phyloP scores from a whole-genome alignment of 2,329 filamentous ascomycete species.

The Colletotrichum abscissum region DNA sequence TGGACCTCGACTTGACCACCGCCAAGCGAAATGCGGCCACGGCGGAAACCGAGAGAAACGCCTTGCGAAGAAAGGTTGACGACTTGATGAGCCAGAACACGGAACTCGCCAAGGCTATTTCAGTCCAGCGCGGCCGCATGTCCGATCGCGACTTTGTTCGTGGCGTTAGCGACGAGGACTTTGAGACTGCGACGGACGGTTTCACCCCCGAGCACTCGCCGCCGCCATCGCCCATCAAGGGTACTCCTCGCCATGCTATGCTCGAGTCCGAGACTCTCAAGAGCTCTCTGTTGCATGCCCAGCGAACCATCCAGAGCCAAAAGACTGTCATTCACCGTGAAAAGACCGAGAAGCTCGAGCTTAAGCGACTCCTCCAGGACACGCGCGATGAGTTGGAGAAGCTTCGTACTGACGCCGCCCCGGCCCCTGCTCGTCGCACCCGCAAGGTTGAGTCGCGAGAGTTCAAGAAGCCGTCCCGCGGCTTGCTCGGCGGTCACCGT shows the following conservation, averaged over 20 bases:
- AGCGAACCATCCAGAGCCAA: conserved; percentile 95
- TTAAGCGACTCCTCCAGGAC: conserved; percentile 95
- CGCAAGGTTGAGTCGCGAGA: conserved; percentile 73
- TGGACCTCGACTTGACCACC: conserved; percentile 88
- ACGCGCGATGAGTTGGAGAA: conserved; percentile 91
- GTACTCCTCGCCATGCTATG: conserved; percentile 88
- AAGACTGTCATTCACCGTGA: conserved; percentile 96
- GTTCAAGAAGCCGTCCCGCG: conserved; percentile 77
- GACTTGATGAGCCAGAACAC: conserved; percentile 91
- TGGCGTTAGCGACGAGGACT: conserved; percentile 70
- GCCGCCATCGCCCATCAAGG: conserved; percentile 89
- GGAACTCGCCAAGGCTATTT: conserved; percentile 87
- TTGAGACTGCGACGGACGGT: conserved; percentile 74
- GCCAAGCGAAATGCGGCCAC: conserved; percentile 83
- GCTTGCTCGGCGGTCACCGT: conserved; percentile 81
- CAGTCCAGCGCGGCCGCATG: conserved; percentile 75
- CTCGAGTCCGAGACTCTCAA: conserved; percentile 97
- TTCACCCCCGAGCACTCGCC: conserved; percentile 90
- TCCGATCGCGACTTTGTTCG: conserved; percentile 73
- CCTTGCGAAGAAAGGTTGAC: conserved; percentile 86
- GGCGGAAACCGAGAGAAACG: conserved; percentile 81
- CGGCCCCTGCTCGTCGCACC: conserved; percentile 66
- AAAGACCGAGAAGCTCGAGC: conserved; percentile 97
- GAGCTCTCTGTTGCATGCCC: conserved; percentile 92
- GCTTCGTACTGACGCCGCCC: conserved; percentile 64